These are phyloP conservation scores for Tetrahymena borealis DNA, from an alignment of 73 alveolate genomes.

Conservation along the genomic window DNA sequence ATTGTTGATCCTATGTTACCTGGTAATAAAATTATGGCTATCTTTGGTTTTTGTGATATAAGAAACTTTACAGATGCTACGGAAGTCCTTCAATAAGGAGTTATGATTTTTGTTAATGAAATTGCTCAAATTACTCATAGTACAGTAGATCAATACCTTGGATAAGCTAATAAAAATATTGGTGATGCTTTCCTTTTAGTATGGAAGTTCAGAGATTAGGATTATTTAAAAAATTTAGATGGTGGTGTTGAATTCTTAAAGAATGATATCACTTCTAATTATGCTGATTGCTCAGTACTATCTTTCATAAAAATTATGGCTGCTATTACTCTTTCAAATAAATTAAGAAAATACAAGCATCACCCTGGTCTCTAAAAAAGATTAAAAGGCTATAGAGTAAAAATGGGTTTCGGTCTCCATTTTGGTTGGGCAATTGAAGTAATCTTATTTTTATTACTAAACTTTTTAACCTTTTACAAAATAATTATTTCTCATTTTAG, in stretches of 20 bases:
- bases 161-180: constrained; percentile 97
- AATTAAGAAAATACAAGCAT: constrained; percentile 62
- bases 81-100: constrained; percentile 81
- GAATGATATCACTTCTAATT: constrained; percentile 46
- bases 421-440: constrained; percentile 93
- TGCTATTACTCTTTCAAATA: constrained; percentile 52
- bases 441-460: no score
- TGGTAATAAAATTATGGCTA: constrained; percentile 74
- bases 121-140: constrained; percentile 94
- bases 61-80: constrained; percentile 82
- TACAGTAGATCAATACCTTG: constrained; percentile 81
- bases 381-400: constrained; percentile 72
- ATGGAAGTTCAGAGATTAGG: constrained; percentile 69
- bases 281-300: constrained; percentile 69
- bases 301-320: constrained; percentile 69
- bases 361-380: constrained; percentile 60
- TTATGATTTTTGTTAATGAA: constrained; percentile 89
- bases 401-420: constrained; percentile 92
- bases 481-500: constrained; percentile 3
- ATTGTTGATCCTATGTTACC: constrained; percentile 77
- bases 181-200: constrained; percentile 98
- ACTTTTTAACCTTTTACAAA: no score
- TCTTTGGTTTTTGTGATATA: constrained; percentile 83
- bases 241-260: constrained; percentile 42
- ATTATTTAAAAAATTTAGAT: constrained; percentile 29